Percentiles rank a stretch among this genome's conserved stretches.
phyloP scores from a whole-genome alignment of 192 early-diverging fungal species.

The Linnemannia zychae region DNA sequence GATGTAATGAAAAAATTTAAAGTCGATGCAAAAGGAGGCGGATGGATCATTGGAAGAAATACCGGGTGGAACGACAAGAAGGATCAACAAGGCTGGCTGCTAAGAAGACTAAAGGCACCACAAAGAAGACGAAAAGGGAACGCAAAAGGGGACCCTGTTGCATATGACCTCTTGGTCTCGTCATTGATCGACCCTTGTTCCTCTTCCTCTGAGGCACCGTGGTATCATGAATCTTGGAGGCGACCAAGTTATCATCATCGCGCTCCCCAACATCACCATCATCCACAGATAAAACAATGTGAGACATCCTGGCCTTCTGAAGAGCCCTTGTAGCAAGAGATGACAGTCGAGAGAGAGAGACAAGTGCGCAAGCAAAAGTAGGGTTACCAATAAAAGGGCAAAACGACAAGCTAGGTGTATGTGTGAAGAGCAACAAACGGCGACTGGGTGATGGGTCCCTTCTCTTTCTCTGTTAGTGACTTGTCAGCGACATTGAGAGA shows the following conservation, averaged over 20 bases:
- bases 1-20: not conserved
- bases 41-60: not conserved
- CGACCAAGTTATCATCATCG: not conserved
- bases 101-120: not conserved
- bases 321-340: not conserved
- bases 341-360: not conserved
- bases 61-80: not conserved
- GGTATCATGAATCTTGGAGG: not conserved
- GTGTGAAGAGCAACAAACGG: not conserved
- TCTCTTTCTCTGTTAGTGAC: not conserved
- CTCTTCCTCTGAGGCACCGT: not conserved
- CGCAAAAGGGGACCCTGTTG: not conserved
- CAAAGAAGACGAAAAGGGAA: not conserved
- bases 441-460: not conserved
- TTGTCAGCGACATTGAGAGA: not conserved
- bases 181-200: not conserved
- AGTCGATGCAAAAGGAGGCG: constrained; percentile 1
- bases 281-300: not conserved
- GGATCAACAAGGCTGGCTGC: not conserved
- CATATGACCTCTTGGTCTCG: not conserved
- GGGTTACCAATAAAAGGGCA: not conserved
- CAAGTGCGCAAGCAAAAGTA: not conserved
- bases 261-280: not conserved
- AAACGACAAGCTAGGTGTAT: not conserved
- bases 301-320: not conserved